Evolutionary conservation across 768 basidiomycete species (phyloP).

Genomic region (Termitomyces sp.): DNA sequence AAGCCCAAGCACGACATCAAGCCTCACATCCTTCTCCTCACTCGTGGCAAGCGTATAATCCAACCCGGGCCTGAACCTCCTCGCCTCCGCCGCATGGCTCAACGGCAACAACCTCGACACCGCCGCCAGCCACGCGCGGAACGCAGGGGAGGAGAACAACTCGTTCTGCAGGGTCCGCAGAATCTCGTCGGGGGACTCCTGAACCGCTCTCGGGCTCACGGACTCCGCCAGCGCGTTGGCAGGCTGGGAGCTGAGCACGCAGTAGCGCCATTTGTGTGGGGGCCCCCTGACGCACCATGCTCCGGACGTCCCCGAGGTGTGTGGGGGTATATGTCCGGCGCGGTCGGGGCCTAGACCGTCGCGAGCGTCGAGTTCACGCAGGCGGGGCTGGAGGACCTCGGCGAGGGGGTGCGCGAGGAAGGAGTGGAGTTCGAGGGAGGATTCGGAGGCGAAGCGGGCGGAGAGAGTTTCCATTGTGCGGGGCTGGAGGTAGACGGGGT

Average conservation of each 20-base stretch:
- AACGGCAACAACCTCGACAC: constrained; percentile 74
- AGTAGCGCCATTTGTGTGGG: constrained; percentile 94
- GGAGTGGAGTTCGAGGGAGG: constrained; percentile 83
- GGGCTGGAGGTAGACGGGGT: constrained; percentile 85
- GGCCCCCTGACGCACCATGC: constrained; percentile 81
- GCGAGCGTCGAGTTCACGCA: constrained; percentile 59
- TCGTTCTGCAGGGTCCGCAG: constrained; percentile 71
- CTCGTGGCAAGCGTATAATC: constrained; percentile 95
- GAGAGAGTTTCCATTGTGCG: constrained; percentile 81
- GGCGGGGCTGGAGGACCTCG: constrained; percentile 57
- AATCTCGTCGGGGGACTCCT: constrained; percentile 54
- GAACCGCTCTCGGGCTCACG: constrained; percentile 52
- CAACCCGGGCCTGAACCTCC: constrained; percentile 88
- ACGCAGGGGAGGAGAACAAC: constrained; percentile 77
- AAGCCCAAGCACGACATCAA: constrained; percentile 85
- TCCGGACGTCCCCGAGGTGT: constrained; percentile 56
- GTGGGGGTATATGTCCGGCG: constrained; percentile 56
- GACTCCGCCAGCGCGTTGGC: constrained; percentile 40
- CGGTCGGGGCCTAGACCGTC: constrained; percentile 65
- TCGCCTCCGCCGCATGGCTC: constrained; percentile 71
- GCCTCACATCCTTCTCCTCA: constrained; percentile 73
- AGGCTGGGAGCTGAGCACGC: constrained; percentile 50
- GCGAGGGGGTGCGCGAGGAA: constrained; percentile 78
- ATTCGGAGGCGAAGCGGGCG: constrained; percentile 79
- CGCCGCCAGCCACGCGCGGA: constrained; percentile 84